These are phyloP conservation scores for Chrysoporthe puriensis DNA, from an alignment of 2,329 filamentous ascomycete species.

Conservation along the genomic window DNA sequence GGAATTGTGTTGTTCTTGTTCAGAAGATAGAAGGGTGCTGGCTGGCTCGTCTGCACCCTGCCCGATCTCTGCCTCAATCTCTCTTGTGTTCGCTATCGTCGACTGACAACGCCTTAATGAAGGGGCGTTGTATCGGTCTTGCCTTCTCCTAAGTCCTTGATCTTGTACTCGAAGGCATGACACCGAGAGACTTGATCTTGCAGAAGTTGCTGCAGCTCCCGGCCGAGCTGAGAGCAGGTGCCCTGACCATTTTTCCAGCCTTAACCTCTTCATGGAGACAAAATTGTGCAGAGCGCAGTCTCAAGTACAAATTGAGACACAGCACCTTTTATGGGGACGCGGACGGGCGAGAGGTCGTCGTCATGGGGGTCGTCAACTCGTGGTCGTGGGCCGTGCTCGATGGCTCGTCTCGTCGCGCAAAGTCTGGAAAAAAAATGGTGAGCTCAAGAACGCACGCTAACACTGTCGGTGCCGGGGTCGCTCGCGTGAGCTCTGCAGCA, in stretches of 20 bases:
- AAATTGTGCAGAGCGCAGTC: slow-evolving; percentile 22
- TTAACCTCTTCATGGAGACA: slow-evolving; percentile 62
- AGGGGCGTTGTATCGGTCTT: slow-evolving; percentile 31
- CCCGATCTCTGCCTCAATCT: slow-evolving; percentile 24
- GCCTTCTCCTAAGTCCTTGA: slow-evolving; percentile 12
- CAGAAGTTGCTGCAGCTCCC: slow-evolving; percentile 36
- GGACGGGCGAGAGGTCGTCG: slow-evolving; percentile 24
- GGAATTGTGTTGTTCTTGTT: slow-evolving; percentile 11
- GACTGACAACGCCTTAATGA: slow-evolving; percentile 38
- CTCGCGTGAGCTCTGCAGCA: slow-evolving; percentile 31
- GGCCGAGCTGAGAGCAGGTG: slow-evolving; percentile 59
- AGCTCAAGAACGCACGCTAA: slow-evolving; percentile 26
- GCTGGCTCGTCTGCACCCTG: slow-evolving; percentile 13
- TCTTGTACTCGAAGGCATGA: slow-evolving; percentile 24
- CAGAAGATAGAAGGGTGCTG: slow-evolving; percentile 18
- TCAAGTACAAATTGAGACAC: slow-evolving; percentile 25
- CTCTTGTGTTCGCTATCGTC: slow-evolving; percentile 31
- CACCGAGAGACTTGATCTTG: slow-evolving; percentile 33
- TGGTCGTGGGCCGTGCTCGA: slow-evolving; percentile 15
- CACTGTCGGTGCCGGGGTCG: slow-evolving; percentile 18
- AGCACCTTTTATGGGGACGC: slow-evolving; percentile 23
- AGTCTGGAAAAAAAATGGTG: slow-evolving; percentile 28
- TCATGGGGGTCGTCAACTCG: slow-evolving; percentile 25
- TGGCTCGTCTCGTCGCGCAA: slow-evolving; percentile 27
- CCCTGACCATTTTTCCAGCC: slow-evolving; percentile 61